Evolutionary conservation across 108 stramenopile genomes (phyloP).

Genomic region (Skeletonema costatum): DNA sequence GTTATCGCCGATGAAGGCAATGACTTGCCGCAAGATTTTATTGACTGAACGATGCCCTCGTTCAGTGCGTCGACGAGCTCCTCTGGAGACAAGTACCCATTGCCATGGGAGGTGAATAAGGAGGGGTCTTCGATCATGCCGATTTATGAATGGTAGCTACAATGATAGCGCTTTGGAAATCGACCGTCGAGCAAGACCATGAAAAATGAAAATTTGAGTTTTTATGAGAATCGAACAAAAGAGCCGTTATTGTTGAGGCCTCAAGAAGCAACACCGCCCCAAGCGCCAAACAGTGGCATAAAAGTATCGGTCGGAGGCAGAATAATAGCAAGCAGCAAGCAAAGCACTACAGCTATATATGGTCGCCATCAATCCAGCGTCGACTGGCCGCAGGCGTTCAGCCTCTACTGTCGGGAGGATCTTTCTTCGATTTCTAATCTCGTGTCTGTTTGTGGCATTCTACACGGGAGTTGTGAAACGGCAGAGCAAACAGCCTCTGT

Average conservation of each 20-base stretch:
- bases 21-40: constrained; percentile 28
- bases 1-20: constrained; percentile 30
- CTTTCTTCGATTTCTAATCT: background rate
- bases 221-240: too few species aligned
- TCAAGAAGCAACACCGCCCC: too few species aligned
- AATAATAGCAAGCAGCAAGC: too few species aligned
- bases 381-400: background rate
- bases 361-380: background rate
- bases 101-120: background rate
- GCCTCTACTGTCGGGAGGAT: background rate
- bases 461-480: background rate
- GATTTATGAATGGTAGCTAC: background rate
- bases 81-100: background rate
- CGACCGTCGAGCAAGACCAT: too few species aligned
- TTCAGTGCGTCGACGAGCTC: constrained; percentile 42
- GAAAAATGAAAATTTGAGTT: too few species aligned
- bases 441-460: background rate
- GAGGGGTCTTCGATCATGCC: background rate
- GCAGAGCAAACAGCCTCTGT: background rate
- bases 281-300: too few species aligned
- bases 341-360: background rate
- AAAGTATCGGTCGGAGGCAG: too few species aligned
- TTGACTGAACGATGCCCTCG: constrained; percentile 23
- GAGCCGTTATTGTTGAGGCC: too few species aligned
- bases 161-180: too few species aligned